phyloP scores from a whole-genome alignment of 768 basidiomycete species.

The Boletus coccyginus region DNA sequence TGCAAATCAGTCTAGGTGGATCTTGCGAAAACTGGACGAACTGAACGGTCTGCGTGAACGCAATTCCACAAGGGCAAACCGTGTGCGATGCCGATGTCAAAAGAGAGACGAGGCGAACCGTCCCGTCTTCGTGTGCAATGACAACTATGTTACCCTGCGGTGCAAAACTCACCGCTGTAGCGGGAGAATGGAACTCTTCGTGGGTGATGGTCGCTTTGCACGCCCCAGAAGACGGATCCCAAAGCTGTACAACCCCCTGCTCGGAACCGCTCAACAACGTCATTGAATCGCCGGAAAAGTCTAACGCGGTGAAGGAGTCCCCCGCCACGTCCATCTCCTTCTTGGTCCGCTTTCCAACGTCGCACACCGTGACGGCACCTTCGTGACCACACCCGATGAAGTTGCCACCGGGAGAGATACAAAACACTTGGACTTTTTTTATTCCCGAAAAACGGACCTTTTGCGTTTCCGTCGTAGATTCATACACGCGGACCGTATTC shows the following conservation, averaged over 20 bases:
- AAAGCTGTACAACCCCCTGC: conserved; percentile 7
- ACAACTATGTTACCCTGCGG: conserved; percentile 1
- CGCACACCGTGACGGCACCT: conserved; percentile 4
- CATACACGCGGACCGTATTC: conserved; percentile 4
- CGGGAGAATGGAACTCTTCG: neutral
- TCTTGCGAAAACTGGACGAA: conserved; percentile 3
- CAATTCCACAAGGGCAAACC: neutral
- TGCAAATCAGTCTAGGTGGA: conserved; percentile 1
- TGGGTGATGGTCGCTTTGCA: neutral
- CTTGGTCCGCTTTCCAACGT: neutral
- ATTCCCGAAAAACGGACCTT: conserved; percentile 4
- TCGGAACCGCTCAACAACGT: conserved; percentile 10
- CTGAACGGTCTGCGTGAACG: neutral
- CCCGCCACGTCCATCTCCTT: neutral
- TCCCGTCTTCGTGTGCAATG: conserved; percentile 5
- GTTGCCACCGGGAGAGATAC: neutral
- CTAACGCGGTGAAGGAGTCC: conserved; percentile 3
- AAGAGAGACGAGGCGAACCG: conserved; percentile 3
- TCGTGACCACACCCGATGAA: conserved; percentile 11
- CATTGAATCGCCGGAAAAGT: conserved; percentile 12
- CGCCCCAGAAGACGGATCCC: conserved; percentile 10
- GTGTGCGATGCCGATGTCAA: neutral
- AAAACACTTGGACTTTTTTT: conserved; percentile 3
- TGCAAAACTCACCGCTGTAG: conserved; percentile 4
- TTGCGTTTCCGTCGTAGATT: neutral